phyloP scores from a whole-genome alignment of 2,329 filamentous ascomycete genomes.

The Fusarium sambucinum region DNA sequence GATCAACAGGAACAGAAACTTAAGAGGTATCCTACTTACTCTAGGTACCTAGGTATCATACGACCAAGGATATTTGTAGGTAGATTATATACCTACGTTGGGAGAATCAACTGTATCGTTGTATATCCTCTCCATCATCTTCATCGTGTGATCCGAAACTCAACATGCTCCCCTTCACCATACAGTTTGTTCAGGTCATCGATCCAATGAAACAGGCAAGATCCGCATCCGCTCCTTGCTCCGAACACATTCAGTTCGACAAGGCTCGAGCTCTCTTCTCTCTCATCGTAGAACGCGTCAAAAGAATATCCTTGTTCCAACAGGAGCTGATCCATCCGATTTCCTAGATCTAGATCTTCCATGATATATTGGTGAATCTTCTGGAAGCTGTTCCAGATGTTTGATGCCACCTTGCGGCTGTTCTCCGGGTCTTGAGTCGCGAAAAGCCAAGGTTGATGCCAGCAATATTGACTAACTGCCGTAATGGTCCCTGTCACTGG shows the following conservation, averaged over 20 bases:
- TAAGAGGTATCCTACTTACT: neutral
- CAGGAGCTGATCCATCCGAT: neutral
- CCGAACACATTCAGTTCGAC: neutral
- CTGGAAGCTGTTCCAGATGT: neutral
- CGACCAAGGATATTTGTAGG: neutral
- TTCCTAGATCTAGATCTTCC: neutral
- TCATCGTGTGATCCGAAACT: constrained; percentile 25
- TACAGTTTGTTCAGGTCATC: constrained; percentile 21
- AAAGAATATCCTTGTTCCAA: neutral
- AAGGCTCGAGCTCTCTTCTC: neutral
- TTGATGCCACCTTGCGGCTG: neutral
- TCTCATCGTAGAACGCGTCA: neutral
- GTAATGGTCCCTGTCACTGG: neutral
- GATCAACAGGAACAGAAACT: constrained; percentile 18
- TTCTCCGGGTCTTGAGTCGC: neutral
- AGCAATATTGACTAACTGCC: neutral
- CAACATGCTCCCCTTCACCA: neutral
- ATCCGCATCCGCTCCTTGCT: neutral
- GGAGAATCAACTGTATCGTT: neutral
- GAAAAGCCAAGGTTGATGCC: neutral
- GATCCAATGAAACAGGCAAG: constrained; percentile 59
- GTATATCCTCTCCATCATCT: neutral
- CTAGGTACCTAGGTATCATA: too few relatives aligned
- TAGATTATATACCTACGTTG: neutral
- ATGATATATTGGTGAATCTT: neutral